A percentile compares a stretch with the other conserved stretches of the same genome.
These are phyloP conservation scores for Phylloporus rhodoxanthus DNA, from an alignment of 768 basidiomycete species.

Conservation along the genomic window DNA sequence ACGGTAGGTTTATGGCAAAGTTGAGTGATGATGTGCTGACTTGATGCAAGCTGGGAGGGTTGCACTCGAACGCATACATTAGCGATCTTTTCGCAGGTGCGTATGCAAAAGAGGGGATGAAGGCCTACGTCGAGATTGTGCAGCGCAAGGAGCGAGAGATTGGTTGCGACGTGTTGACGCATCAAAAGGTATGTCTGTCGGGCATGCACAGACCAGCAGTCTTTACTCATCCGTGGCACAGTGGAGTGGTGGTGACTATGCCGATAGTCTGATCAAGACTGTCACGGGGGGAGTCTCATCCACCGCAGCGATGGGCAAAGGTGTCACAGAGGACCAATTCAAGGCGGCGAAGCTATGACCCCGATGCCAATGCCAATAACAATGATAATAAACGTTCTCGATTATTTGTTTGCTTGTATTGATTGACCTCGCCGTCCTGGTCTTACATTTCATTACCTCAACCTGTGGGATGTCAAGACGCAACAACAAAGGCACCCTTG, in stretches of 20 bases:
- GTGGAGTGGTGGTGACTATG: slow-evolving; percentile 96
- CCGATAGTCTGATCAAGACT: slow-evolving; percentile 87
- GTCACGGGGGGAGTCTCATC: slow-evolving; percentile 96
- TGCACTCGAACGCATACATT: slow-evolving; percentile 97
- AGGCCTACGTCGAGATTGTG: slow-evolving; percentile 94
- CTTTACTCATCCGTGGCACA: slow-evolving; percentile 30
- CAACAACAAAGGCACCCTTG: slow-evolving; percentile 45
- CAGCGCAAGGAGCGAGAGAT: slow-evolving; percentile 91
- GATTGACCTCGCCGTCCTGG: background rate
- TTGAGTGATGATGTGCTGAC: background rate
- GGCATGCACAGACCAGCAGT: background rate
- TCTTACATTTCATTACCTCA: slow-evolving; percentile 5
- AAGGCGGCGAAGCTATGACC: slow-evolving; percentile 39
- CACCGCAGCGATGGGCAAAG: slow-evolving; percentile 98
- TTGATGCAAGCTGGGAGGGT: slow-evolving; percentile 71
- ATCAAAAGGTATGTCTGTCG: slow-evolving; percentile 72
- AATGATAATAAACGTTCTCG: background rate
- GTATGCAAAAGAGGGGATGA: slow-evolving; percentile 95
- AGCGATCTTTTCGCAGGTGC: slow-evolving; percentile 86
- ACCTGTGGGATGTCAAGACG: slow-evolving; percentile 15
- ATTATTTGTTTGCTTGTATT: slow-evolving; percentile 5
- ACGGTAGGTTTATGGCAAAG: slow-evolving; percentile 52
- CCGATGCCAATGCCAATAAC: background rate
- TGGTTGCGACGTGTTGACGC: slow-evolving; percentile 93
- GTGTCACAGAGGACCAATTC: slow-evolving; percentile 91